Conservation (phyloP, 805 yeast species). For the Jamesozyma piceae region DNA sequence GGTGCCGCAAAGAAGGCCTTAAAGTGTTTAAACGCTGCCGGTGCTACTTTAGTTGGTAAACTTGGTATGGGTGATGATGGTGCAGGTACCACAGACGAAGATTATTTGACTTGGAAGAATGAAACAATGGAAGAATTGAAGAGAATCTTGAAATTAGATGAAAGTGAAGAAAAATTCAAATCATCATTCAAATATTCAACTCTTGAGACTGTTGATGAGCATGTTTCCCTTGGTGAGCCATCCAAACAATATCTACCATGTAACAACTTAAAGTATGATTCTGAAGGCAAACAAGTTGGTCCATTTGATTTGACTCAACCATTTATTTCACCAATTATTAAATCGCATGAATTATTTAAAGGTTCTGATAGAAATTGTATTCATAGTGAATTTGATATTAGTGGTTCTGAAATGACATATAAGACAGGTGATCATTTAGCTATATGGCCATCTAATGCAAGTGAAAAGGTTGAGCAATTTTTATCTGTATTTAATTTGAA, state of each 20-base stretch:
- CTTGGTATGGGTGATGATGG: conserved; percentile 95
- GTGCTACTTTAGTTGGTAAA: conserved; percentile 66
- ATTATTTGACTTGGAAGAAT: conserved; percentile 89
- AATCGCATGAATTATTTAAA: conserved; percentile 62
- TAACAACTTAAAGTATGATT: conserved; percentile 27
- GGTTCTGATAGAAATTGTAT: conserved; percentile 65
- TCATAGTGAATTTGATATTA: conserved; percentile 80
- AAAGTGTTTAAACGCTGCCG: conserved; percentile 45
- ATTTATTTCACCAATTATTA: conserved; percentile 57
- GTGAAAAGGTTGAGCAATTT: conserved; percentile 63
- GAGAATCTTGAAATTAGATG: conserved; percentile 56
- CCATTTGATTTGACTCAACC: conserved; percentile 82
- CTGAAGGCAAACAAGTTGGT: conserved; percentile 39
- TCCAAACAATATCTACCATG: conserved; percentile 43
- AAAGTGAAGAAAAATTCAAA: conserved; percentile 68
- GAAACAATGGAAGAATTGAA: conserved; percentile 56
- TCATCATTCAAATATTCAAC: conserved; percentile 47
- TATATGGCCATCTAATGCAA: conserved; percentile 84
- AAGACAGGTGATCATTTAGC: conserved; percentile 96
- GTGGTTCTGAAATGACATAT: conserved; percentile 66
- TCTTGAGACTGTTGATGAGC: conserved; percentile 30
- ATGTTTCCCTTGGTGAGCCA: conserved; percentile 79
- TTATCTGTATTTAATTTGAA: conserved; percentile 52
- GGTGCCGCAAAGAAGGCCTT: conserved; percentile 62
- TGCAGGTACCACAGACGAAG: conserved; percentile 89